Evolutionary conservation across 352 stramenopile genomes (phyloP), one percentile per base, ranked within the genome.

Genomic region (Phytophthora tentaculata): DNA sequence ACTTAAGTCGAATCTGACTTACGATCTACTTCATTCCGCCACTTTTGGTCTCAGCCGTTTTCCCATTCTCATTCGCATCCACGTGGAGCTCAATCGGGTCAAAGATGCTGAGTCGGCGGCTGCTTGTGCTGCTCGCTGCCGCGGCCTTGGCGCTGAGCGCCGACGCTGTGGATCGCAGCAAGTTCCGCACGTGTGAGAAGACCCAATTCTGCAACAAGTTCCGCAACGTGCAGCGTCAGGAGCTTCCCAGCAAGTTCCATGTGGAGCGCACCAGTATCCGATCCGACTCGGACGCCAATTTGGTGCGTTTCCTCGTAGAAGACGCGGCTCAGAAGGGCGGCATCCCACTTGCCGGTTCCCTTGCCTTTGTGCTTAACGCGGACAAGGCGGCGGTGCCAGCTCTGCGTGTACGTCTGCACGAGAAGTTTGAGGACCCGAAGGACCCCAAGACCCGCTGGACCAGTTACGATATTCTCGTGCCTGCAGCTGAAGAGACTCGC

Each of bases 101-200:
- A 26, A 61, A 41, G 50, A 71, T 56, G 44, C 45, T 64, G 56
- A 76, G 28, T 41, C 43, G 48, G 37, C 58, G 55, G 23, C 45
- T 63, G 43, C 16, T 76, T 39, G 52, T 69, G 51, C 41, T 74
- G 49, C 24, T 74, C 14, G 48, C 41, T 3, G 61, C 58, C 20
- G 49, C 48, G 22, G 58, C 56, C 12, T 24, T 61, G 10, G 37
- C 52, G 9, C 23, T 72, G 24, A 37, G 47, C 32, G 39, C 44
- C 5, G n/a, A 56, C 12, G 95, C 90, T 9, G 98, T 99, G 13
- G 98, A 99, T 79, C 86, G 90, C 69, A 96, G 76, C 60, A 99
- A 99, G 85, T 99, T 99, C 81, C 84, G 97, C 45, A 99, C 93
- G 20, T 99, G 98, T 72, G 75, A 88, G 20, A 89, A 99, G 79